phyloP scores from a whole-genome alignment of 331 rosid genomes.

The Quercus tomentella region DNA sequence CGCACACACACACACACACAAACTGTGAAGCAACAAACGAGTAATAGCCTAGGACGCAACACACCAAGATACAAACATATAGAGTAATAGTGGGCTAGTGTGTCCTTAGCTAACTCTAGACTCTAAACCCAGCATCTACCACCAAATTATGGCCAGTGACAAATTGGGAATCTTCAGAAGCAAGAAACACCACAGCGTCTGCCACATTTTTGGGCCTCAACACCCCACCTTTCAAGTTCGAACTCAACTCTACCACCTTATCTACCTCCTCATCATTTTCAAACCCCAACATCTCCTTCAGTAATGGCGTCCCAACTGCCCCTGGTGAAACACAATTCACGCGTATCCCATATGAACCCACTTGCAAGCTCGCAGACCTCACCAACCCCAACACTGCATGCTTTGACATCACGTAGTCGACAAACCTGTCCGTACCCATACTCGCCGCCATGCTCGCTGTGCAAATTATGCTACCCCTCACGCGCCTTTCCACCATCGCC shows the following conservation, averaged over 20 bases:
- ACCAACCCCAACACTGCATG: constrained; percentile 23
- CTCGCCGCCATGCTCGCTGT: not conserved
- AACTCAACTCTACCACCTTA: no score
- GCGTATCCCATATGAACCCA: not conserved
- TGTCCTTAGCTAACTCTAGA: no score
- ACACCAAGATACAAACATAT: no score
- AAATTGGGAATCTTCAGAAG: constrained; percentile 13
- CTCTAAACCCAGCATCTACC: not conserved
- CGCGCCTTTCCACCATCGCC: not conserved
- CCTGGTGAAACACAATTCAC: constrained; percentile 25
- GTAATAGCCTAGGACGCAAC: no score
- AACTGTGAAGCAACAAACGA: no score
- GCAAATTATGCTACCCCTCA: constrained; percentile 14
- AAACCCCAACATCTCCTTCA: no score
- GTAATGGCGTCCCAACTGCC: not conserved
- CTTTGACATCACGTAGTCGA: constrained; percentile 19
- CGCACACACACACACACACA: no score
- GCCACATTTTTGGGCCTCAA: constrained; percentile 2
- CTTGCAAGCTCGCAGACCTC: constrained; percentile 19
- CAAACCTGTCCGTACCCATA: not conserved
- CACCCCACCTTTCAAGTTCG: not conserved
- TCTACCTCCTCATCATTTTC: no score
- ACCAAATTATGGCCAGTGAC: not conserved
- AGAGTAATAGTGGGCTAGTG: no score
- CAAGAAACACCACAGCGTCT: constrained; percentile 7